phyloP scores from a whole-genome alignment of 2,329 filamentous ascomycete genomes.

The Microdochium trichocladiopsis region DNA sequence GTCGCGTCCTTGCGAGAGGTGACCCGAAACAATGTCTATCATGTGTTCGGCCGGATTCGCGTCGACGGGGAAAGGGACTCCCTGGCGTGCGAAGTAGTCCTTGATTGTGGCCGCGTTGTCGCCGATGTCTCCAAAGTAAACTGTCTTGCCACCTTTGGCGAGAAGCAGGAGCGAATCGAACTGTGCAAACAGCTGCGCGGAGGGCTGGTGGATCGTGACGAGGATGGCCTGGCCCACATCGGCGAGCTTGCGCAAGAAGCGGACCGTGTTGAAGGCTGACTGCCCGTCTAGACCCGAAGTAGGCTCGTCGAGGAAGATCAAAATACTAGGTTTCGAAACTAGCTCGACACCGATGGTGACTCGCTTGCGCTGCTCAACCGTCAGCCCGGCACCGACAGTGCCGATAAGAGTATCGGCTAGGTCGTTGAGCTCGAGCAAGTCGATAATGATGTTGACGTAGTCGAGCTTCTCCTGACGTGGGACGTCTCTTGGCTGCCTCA shows the following conservation, averaged over 20 bases:
- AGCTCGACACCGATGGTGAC: slow-evolving; percentile 56
- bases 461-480: slow-evolving; percentile 61
- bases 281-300: slow-evolving; percentile 62
- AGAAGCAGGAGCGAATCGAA: slow-evolving; percentile 62
- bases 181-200: slow-evolving; percentile 56
- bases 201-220: slow-evolving; percentile 66
- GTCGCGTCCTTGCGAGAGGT: slow-evolving; percentile 38
- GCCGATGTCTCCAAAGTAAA: slow-evolving; percentile 63
- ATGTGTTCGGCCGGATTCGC: slow-evolving; percentile 74
- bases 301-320: slow-evolving; percentile 57
- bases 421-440: slow-evolving; percentile 45
- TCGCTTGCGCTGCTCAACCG: slow-evolving; percentile 44
- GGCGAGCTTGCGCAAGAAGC: slow-evolving; percentile 60
- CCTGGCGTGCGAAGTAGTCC: slow-evolving; percentile 60
- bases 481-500: slow-evolving; percentile 62
- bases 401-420: slow-evolving; percentile 41
- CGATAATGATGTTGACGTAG: slow-evolving; percentile 75
- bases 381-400: slow-evolving; percentile 41
- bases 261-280: slow-evolving; percentile 58
- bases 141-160: slow-evolving; percentile 56
- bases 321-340: slow-evolving; percentile 50
- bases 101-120: slow-evolving; percentile 45
- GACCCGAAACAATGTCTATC: slow-evolving; percentile 52
- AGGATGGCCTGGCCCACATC: slow-evolving; percentile 60
- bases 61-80: slow-evolving; percentile 51